Base-by-base conservation (phyloP, 192 early-diverging fungal species). In the Lunasporangiospora selenospora region DNA sequence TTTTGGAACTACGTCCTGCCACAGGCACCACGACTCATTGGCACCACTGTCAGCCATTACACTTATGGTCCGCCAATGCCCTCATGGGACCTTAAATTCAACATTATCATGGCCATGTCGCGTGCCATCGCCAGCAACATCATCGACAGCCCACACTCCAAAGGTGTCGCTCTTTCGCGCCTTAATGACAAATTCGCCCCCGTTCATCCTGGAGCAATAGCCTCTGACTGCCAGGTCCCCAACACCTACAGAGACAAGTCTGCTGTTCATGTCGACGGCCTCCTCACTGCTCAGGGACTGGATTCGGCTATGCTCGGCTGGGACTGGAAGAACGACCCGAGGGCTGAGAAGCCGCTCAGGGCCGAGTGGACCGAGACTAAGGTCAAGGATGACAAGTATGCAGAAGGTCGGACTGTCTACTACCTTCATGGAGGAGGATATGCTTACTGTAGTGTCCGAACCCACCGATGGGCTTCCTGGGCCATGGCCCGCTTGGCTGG, bases 341-440 rank as follows among this genome's bases (percentile, higher is more conserved):
- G 67, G 46, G 47, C 52, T 10, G 62, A 66, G 31, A 66, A 62
- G 30, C 67, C 65, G 5, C 42, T 85, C 9, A 73, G 65, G 38
- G 83, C 75, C 0, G 83, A 82, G 37, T 82, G 81, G 79, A 64
- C 67, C 23, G 80, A 81, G 36, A 31, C 58, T 6, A 71, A 73
- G 13, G 59, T 41, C 41, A 65, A 79, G 56, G 65, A 78, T 10
- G 60, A 66, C 2, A 49, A 49, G 10, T 56, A 55, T 23, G 15
- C 37, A 9, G 59, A 67, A 43, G 85, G 89, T 42, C 64, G 80
- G n/a, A 83, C 88, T 6, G 67, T 93, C 6, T 62, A 93, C 38
- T 92, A 90, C 44, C 53, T 90, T 36, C 94, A 94, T 58, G 94
- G 94, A 26, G 92, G 92, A 11, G 90, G 83, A 7, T 92, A 88